Conservation (phyloP, 2,329 filamentous ascomycete genomes). For the Conoideocrella luteorostrata region DNA sequence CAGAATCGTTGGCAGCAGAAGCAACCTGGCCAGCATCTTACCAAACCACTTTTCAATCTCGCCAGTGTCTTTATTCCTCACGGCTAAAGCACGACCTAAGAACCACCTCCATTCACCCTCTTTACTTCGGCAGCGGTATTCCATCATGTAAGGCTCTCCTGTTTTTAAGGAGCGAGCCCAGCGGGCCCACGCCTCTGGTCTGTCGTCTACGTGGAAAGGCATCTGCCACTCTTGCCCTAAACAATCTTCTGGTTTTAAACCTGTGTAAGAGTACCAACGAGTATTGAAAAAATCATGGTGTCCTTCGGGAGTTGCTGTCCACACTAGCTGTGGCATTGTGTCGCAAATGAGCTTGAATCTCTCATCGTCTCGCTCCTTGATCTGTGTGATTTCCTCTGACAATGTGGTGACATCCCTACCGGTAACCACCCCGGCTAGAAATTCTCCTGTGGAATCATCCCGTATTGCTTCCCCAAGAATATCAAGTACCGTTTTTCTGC, state of each 20-base stretch:
- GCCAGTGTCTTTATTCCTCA: constrained; percentile 58
- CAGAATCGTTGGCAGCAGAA: not conserved
- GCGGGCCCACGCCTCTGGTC: constrained; percentile 43
- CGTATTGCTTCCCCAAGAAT: constrained; percentile 60
- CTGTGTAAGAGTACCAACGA: constrained; percentile 76
- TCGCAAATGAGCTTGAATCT: constrained; percentile 73
- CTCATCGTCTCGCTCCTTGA: constrained; percentile 64
- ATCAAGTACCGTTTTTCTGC: constrained; percentile 54
- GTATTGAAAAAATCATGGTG: constrained; percentile 67
- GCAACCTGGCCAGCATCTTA: constrained; percentile 17
- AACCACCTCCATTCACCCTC: constrained; percentile 75
- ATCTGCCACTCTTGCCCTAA: constrained; percentile 56
- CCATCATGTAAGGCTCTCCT: constrained; percentile 61
- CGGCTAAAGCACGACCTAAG: constrained; percentile 63
- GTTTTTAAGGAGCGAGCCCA: constrained; percentile 61
- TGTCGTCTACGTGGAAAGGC: constrained; percentile 66
- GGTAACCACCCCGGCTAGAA: constrained; percentile 65
- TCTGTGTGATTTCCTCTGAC: constrained; percentile 60
- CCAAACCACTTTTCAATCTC: constrained; percentile 75
- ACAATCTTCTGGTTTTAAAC: constrained; percentile 55
- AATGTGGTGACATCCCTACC: constrained; percentile 68
- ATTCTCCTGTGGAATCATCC: constrained; percentile 62
- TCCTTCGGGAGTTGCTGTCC: constrained; percentile 64
- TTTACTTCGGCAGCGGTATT: constrained; percentile 62
- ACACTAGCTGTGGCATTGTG: constrained; percentile 65